These are phyloP conservation scores for Desmodesmus armatus DNA, from an alignment of 139 green algal species.

Conservation along the genomic window DNA sequence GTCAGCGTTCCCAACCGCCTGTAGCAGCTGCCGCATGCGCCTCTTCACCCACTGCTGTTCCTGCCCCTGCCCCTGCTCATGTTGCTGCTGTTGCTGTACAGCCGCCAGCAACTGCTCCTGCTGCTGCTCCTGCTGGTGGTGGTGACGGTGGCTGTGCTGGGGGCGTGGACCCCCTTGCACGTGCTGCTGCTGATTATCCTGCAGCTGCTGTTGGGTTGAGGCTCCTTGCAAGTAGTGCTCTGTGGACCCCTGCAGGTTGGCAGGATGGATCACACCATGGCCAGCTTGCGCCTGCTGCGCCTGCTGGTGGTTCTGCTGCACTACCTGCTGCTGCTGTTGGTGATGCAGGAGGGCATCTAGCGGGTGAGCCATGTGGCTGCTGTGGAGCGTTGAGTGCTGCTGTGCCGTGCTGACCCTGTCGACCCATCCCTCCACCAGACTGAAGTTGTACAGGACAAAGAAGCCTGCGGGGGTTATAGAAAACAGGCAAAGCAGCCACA, in stretches of 20 bases:
- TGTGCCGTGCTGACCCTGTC: background rate
- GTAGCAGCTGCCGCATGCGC: background rate
- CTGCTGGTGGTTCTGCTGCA: background rate
- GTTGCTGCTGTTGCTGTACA: background rate
- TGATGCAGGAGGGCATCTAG: no score
- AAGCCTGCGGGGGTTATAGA: no score
- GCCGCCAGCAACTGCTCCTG: background rate
- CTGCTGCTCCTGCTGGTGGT: constrained; percentile 28
- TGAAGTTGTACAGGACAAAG: constrained; percentile 28
- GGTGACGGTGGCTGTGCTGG: background rate
- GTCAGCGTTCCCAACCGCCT: no score
- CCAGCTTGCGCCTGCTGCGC: no score
- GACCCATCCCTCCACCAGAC: background rate
- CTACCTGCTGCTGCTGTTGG: constrained; percentile 4
- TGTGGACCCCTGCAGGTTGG: background rate
- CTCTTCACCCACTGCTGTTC: background rate
- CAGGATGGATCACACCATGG: no score
- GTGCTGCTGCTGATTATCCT: background rate
- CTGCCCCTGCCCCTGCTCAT: background rate
- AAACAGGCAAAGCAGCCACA: background rate
- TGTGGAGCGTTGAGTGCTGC: no score
- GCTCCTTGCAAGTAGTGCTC: background rate
- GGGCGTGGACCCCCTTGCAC: background rate
- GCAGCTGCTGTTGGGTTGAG: background rate
- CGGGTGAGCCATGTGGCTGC: no score